phyloP scores from a whole-genome alignment of 768 basidiomycete species.

The Harrya chromipes region DNA sequence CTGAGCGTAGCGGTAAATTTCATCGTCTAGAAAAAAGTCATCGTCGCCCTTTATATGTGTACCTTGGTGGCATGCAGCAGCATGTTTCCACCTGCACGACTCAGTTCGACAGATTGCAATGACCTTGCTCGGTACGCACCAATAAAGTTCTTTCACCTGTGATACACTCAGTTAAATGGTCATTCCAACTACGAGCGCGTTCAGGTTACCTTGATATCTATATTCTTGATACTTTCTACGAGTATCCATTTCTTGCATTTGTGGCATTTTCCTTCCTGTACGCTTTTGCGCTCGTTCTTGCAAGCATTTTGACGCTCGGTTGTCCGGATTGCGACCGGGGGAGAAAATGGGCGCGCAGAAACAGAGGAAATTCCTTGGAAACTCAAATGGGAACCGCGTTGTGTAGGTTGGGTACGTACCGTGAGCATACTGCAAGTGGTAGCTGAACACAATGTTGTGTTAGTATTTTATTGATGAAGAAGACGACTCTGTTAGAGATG shows the following conservation, averaged over 20 bases:
- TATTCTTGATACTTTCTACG: slow-evolving; percentile 70
- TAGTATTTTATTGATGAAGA: slow-evolving; percentile 3
- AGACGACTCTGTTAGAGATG: slow-evolving; percentile 16
- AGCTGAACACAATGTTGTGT: slow-evolving; percentile 40
- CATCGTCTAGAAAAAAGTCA: slow-evolving; percentile 56
- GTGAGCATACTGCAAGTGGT: slow-evolving; percentile 81
- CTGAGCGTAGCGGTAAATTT: slow-evolving; percentile 33
- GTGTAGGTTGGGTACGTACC: slow-evolving; percentile 39
- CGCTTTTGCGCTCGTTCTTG: slow-evolving; percentile 55
- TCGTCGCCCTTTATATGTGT: slow-evolving; percentile 53
- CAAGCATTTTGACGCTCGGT: slow-evolving; percentile 42
- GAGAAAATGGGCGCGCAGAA: slow-evolving; percentile 72
- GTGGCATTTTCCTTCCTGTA: slow-evolving; percentile 77
- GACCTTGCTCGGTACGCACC: slow-evolving; percentile 44
- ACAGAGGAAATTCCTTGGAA: slow-evolving; percentile 64
- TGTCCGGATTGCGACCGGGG: slow-evolving; percentile 62
- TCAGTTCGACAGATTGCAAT: slow-evolving; percentile 5
- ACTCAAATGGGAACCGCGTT: slow-evolving; percentile 1
- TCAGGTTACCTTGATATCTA: slow-evolving; percentile 59
- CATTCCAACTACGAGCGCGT: not conserved
- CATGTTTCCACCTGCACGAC: slow-evolving; percentile 73
- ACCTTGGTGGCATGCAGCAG: slow-evolving; percentile 68
- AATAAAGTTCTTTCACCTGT: slow-evolving; percentile 72
- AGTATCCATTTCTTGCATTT: slow-evolving; percentile 70
- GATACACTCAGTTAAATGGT: not conserved